Base-by-base conservation (phyloP, 805 yeast species). In the Kluyveromyces aestuarii region DNA sequence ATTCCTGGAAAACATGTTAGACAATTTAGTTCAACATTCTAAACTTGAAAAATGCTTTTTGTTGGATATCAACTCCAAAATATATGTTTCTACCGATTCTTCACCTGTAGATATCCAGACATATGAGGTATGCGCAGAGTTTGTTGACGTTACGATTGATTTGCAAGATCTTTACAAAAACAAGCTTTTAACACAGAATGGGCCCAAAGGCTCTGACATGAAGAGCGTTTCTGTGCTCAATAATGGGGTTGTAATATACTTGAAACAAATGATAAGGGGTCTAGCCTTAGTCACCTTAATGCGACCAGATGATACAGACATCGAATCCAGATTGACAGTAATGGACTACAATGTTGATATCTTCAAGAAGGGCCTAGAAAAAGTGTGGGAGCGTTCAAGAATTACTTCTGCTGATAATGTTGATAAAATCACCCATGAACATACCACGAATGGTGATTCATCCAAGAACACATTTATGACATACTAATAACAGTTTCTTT, bases 71-170 rank as follows among this genome's bases (percentile, higher is more conserved):
- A 86, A 87, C 60, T 85, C 96, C 16, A 93, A 93, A 63, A 87
- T 93, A 18, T 93, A 91, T 62, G 89, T 91, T 44, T 96, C 97
- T 6, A 91, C 98, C 0, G 99, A 93, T 64, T 86, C 96, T 0
- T 82, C 90, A 1, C 97, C 98, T 0, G 96, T 91, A 38, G 98
- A 91, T 67, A 84, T 88, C 39, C 96, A 89, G 61, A 87, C 95
- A 0, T 93, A 93, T 63, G 97, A 93, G 64, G 95, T 91, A 1
- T 93, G 98, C 66, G 95, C 97, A 0, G 98, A 93, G 61, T 93
- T 93, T 61, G 91, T 93, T 42, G 98, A 93, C 64, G 93, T 91
- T 14, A 83, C 96, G 2, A 83, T 89, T 25, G 98, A 93, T 61
- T 69, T 93, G 54, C 90, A 87, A 57, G 85, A 84, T 45, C 64